Percentiles rank a stretch among this genome's conserved stretches.
These are phyloP conservation scores for Phialocephala subalpina DNA, from an alignment of 2,329 filamentous ascomycete species.

Conservation along the genomic window DNA sequence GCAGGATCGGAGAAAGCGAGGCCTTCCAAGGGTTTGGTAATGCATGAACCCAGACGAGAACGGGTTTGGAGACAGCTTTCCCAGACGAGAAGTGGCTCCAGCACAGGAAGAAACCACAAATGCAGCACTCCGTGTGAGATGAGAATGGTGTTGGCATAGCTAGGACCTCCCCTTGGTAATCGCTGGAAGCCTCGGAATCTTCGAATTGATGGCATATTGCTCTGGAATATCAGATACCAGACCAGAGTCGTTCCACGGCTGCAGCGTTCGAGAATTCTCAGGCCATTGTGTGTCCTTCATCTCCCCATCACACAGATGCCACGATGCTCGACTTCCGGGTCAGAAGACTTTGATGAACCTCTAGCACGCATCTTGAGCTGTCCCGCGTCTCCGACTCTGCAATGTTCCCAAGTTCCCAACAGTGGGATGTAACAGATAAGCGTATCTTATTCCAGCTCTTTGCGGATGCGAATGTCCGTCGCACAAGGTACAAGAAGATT, in stretches of 20 bases:
- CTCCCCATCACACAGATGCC: no score
- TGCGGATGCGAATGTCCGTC: no score
- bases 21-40: neutral
- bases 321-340: no score
- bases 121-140: neutral
- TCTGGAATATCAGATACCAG: neutral
- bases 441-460: no score
- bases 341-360: no score
- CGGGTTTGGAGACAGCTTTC: neutral
- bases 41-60: slow-evolving; percentile 1
- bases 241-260: neutral
- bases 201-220: neutral
- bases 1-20: neutral
- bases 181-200: neutral
- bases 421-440: no score
- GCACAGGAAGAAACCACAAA: neutral
- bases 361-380: no score
- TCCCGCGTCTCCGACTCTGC: no score
- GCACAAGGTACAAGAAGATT: no score
- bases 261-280: neutral
- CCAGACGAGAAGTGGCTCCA: neutral
- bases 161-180: neutral
- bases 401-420: no score
- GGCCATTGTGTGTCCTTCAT: no score
- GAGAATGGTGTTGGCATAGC: neutral